A percentile compares a stretch with the other conserved stretches of the same genome.
Evolutionary conservation across 495 filamentous ascomycete genomes (phyloP).

Genomic region (Penicillium fimorum): DNA sequence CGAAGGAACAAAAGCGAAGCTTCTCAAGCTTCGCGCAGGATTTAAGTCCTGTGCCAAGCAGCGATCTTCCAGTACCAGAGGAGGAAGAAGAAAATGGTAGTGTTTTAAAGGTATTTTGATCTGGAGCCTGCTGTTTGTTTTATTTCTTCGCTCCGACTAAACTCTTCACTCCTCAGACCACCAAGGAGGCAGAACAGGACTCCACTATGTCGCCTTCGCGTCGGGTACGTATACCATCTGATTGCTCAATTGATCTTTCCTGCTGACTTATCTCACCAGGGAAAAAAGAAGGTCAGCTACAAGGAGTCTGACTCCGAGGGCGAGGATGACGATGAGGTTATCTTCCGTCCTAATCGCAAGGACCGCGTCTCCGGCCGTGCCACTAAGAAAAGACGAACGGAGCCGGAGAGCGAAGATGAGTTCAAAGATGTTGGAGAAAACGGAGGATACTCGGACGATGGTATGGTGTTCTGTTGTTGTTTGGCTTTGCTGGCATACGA

Average conservation of each 20-base stretch:
- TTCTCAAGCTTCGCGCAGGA: slow-evolving; percentile 46
- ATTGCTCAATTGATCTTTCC: not conserved
- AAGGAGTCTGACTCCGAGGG: slow-evolving; percentile 52
- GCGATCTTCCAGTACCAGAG: slow-evolving; percentile 54
- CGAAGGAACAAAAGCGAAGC: slow-evolving; percentile 37
- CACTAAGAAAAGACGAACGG: slow-evolving; percentile 53
- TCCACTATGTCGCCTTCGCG: slow-evolving; percentile 44
- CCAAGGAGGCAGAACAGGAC: slow-evolving; percentile 19
- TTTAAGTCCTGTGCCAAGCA: slow-evolving; percentile 77
- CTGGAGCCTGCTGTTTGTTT: slow-evolving; percentile 8
- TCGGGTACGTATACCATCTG: slow-evolving; percentile 32
- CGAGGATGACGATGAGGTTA: slow-evolving; percentile 55
- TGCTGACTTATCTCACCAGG: slow-evolving; percentile 27
- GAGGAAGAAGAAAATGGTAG: slow-evolving; percentile 35
- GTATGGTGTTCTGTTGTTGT: slow-evolving; percentile 39
- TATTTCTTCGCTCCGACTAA: slow-evolving; percentile 7
- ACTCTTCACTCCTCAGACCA: slow-evolving; percentile 20
- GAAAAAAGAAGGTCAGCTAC: slow-evolving; percentile 49
- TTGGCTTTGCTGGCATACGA: not conserved
- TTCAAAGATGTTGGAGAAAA: slow-evolving; percentile 58
- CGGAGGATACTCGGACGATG: slow-evolving; percentile 55
- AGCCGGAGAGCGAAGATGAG: slow-evolving; percentile 63
- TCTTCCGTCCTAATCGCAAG: slow-evolving; percentile 44
- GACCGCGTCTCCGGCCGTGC: slow-evolving; percentile 33
- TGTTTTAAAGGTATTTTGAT: slow-evolving; percentile 24